Conservation (phyloP, 768 basidiomycete species). For the Amanita muscaria region DNA sequence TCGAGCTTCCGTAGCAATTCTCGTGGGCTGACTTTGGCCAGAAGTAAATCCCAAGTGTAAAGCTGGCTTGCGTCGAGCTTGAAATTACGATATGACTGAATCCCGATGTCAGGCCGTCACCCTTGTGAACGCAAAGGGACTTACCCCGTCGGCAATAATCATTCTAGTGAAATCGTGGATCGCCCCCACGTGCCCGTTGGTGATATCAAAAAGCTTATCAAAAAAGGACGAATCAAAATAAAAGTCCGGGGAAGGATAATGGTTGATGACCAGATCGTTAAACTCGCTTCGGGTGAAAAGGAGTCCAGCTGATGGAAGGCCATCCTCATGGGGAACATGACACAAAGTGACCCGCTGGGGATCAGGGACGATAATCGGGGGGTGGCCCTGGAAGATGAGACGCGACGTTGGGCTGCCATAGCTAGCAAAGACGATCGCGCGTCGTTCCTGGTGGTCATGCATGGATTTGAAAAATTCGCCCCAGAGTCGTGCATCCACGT, state of each 20-base stretch:
- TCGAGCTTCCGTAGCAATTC: background rate
- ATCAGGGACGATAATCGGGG: background rate
- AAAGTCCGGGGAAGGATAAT: no score
- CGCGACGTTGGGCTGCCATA: background rate
- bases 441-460: background rate
- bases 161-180: conserved; percentile 1
- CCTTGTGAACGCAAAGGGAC: background rate
- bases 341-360: background rate
- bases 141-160: conserved; percentile 1
- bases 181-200: background rate
- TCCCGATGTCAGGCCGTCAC: background rate
- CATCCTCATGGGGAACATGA: background rate
- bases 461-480: background rate
- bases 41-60: conserved; percentile 3
- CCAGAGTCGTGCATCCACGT: background rate
- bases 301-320: background rate
- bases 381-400: background rate
- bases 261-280: background rate
- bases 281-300: conserved; percentile 1
- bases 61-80: background rate
- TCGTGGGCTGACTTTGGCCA: background rate
- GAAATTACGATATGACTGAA: conserved; percentile 1
- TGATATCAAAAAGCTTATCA: background rate
- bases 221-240: background rate
- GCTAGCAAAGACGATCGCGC: background rate